Conservation (phyloP, 306 rosid species). For the Gillenia trifoliata region DNA sequence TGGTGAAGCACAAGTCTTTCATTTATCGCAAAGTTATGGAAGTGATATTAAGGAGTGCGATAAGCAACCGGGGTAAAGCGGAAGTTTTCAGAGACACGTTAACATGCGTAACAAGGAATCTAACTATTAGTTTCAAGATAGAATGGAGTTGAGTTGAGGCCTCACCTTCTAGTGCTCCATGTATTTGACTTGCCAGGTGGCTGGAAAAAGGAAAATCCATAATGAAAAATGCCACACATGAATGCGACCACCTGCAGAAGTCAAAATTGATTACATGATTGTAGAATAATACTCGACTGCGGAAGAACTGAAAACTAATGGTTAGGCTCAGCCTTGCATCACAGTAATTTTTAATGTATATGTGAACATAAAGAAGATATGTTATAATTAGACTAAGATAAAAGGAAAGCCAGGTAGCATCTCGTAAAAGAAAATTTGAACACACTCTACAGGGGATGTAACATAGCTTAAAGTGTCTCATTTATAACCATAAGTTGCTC, state of each 20-base stretch:
- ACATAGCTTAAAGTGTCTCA: not conserved
- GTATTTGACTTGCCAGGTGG: too few species aligned
- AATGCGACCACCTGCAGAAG: constrained; percentile 70
- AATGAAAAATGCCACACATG: constrained; percentile 60
- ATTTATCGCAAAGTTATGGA: too few species aligned
- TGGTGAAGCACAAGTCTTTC: not conserved
- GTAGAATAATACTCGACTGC: constrained; percentile 10
- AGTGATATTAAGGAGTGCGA: too few species aligned
- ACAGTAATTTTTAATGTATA: not conserved
- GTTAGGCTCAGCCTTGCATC: not conserved
- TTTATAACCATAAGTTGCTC: not conserved
- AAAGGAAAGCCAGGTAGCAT: not conserved
- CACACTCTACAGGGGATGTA: too few species aligned
- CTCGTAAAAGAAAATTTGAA: not conserved
- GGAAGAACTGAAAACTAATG: constrained; percentile 3
- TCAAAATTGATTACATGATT: constrained; percentile 17
- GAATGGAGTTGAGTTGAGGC: too few species aligned
- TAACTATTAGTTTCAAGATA: not conserved
- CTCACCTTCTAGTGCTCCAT: too few species aligned
- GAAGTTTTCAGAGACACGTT: not conserved
- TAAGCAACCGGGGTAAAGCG: too few species aligned
- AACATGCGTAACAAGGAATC: not conserved
- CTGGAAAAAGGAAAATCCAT: too few species aligned
- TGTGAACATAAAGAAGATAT: not conserved
- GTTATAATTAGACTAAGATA: not conserved